phyloP scores from a whole-genome alignment of 371 early-diverging fungal genomes.

The Mortierella sp. region DNA sequence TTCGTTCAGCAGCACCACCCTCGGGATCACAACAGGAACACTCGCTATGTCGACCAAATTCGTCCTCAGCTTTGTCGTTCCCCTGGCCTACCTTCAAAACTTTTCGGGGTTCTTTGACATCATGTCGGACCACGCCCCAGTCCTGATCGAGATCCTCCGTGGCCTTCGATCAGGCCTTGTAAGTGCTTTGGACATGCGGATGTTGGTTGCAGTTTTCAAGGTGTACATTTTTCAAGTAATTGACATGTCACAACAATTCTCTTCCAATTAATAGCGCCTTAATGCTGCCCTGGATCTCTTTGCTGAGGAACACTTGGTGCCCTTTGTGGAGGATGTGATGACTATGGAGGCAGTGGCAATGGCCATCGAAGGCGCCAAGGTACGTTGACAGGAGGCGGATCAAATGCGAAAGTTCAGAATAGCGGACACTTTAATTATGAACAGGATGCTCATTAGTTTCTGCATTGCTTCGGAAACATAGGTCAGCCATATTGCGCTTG shows the following conservation, averaged over 20 bases:
- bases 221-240: neutral
- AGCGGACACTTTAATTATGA: neutral
- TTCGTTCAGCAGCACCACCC: conserved; percentile 44
- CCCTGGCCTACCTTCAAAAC: conserved; percentile 66
- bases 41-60: conserved; percentile 58
- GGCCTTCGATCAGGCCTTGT: conserved; percentile 44
- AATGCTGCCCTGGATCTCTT: conserved; percentile 63
- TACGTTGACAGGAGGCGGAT: conserved; percentile 17
- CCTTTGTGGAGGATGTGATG: conserved; percentile 73
- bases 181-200: neutral
- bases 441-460: neutral
- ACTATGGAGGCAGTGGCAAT: conserved; percentile 72
- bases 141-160: conserved; percentile 63
- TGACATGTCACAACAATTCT: neutral
- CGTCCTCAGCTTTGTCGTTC: conserved; percentile 69
- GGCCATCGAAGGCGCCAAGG: conserved; percentile 69
- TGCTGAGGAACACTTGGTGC: conserved; percentile 62
- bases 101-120: conserved; percentile 69
- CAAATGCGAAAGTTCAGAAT: neutral
- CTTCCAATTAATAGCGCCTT: conserved; percentile 57
- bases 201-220: neutral
- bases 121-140: conserved; percentile 67
- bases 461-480: conserved; percentile 23
- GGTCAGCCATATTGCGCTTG: conserved; percentile 67
- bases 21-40: conserved; percentile 48